Conservation (phyloP, 2,329 filamentous ascomycete species). For the Cercospora citrullina region DNA sequence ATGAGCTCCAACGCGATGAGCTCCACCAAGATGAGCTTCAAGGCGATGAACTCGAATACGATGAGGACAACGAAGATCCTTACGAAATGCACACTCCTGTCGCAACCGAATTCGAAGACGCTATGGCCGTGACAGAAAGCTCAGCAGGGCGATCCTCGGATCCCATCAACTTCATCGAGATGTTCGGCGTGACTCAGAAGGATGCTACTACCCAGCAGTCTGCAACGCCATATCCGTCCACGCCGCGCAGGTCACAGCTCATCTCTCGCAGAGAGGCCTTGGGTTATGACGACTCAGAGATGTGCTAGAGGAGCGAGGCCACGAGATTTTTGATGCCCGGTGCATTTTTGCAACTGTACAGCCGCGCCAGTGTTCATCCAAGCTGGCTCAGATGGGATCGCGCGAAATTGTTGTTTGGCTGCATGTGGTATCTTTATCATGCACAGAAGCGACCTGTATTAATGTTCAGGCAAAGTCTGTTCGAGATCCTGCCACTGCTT, state of each 20-base stretch:
- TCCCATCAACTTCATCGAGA: neutral
- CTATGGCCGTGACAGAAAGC: slow-evolving; percentile 16
- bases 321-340: neutral
- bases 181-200: neutral
- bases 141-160: neutral
- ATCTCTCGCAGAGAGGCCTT: neutral
- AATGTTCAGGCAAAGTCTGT: neutral
- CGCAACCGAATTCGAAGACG: slow-evolving; percentile 18
- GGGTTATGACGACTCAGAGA: neutral
- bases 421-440: neutral
- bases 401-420: neutral
- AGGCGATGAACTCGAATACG: neutral
- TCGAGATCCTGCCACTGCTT: neutral
- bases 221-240: neutral
- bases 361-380: neutral
- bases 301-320: neutral
- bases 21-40: neutral
- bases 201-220: neutral
- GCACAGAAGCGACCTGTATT: neutral
- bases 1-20: neutral
- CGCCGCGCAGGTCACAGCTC: neutral
- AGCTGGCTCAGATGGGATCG: neutral
- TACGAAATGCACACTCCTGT: slow-evolving; percentile 2
- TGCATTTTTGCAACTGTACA: neutral
- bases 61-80: neutral